Percentiles rank a stretch among this genome's conserved stretches.
phyloP scores from a whole-genome alignment of 2,329 filamentous ascomycete species.

The Cladosporium sp. region DNA sequence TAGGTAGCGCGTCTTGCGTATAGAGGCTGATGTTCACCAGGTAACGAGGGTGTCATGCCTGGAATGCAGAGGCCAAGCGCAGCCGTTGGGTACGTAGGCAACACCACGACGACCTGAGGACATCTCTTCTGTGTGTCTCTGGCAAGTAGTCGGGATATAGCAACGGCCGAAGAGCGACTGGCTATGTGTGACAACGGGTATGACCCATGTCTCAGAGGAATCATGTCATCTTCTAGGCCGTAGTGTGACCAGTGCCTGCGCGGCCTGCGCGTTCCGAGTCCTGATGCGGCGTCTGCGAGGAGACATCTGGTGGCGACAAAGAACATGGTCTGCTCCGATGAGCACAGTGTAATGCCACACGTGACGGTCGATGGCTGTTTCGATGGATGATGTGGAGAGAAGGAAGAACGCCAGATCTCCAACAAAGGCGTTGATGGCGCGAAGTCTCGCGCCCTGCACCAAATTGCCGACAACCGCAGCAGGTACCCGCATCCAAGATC shows the following conservation, averaged over 20 bases:
- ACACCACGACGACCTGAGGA: conserved; percentile 7
- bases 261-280: background rate
- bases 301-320: background rate
- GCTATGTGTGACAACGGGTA: conserved; percentile 7
- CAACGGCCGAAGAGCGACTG: background rate
- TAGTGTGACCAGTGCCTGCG: background rate
- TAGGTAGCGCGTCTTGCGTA: background rate
- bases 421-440: background rate
- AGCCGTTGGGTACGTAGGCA: conserved; percentile 8
- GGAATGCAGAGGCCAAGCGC: conserved; percentile 10
- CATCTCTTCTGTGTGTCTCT: conserved; percentile 7
- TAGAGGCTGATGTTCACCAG: conserved; percentile 14
- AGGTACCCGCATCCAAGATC: conserved; percentile 3
- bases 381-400: background rate
- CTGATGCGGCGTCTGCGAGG: background rate
- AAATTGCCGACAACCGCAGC: conserved; percentile 2
- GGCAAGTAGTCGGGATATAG: background rate
- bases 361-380: background rate
- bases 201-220: conserved; percentile 9
- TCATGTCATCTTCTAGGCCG: conserved; percentile 4
- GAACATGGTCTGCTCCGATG: background rate
- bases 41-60: conserved; percentile 8
- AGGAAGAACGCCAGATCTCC: background rate
- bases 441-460: background rate
- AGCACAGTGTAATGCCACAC: background rate